Conservation (phyloP, 495 filamentous ascomycete genomes). For the Evernia prunastri region DNA sequence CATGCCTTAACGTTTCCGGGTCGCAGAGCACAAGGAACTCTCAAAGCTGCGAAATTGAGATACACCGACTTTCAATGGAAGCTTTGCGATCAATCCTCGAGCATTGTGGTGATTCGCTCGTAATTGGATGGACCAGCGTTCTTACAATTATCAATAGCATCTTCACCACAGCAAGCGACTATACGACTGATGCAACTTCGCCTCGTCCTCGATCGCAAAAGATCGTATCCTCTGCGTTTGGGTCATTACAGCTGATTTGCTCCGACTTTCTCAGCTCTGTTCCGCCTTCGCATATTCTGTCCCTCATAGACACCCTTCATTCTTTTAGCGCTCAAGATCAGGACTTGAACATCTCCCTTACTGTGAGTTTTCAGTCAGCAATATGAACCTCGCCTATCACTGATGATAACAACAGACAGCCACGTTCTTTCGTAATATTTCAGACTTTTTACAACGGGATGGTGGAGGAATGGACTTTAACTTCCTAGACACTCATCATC, state of each 20-base stretch:
- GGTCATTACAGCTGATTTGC: slow-evolving; percentile 82
- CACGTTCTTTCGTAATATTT: slow-evolving; percentile 91
- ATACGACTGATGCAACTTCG: slow-evolving; percentile 20
- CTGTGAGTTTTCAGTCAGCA: slow-evolving; percentile 42
- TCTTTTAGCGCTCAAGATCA: slow-evolving; percentile 80
- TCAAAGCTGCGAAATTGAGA: slow-evolving; percentile 57
- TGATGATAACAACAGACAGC: slow-evolving; percentile 51
- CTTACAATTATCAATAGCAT: slow-evolving; percentile 83
- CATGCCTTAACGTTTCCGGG: slow-evolving; percentile 42
- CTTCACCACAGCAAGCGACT: slow-evolving; percentile 43
- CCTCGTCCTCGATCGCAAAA: slow-evolving; percentile 56
- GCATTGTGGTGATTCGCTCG: slow-evolving; percentile 76
- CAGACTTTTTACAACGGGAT: slow-evolving; percentile 65
- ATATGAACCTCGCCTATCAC: slow-evolving; percentile 20
- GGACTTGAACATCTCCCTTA: slow-evolving; percentile 92
- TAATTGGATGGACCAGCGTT: slow-evolving; percentile 73
- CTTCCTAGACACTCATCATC: slow-evolving; percentile 33
- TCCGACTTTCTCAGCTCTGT: slow-evolving; percentile 84
- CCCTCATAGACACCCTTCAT: slow-evolving; percentile 80
- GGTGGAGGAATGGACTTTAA: slow-evolving; percentile 44
- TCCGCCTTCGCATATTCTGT: slow-evolving; percentile 69
- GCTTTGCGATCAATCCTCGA: slow-evolving; percentile 76
- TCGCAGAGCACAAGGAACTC: slow-evolving; percentile 1
- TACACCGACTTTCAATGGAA: slow-evolving; percentile 77
- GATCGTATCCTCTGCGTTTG: slow-evolving; percentile 78